Conservation (phyloP, 371 early-diverging fungal genomes). For the Paramicrosporidium saccamoebae region DNA sequence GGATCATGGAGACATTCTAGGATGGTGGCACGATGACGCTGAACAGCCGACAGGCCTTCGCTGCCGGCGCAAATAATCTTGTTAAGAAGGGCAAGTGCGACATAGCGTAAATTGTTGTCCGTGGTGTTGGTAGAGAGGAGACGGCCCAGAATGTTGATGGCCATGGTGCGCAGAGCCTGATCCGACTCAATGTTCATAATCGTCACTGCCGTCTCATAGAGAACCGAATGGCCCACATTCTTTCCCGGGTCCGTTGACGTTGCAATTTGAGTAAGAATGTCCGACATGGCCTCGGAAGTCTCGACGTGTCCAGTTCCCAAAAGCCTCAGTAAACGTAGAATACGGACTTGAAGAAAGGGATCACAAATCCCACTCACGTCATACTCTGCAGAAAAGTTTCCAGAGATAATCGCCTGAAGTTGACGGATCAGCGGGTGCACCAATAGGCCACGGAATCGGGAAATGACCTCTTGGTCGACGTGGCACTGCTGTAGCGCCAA, state of each 20-base stretch:
- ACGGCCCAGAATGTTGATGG: constrained; percentile 79
- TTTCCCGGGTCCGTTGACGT: constrained; percentile 73
- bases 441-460: constrained; percentile 24
- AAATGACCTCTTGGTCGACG: constrained; percentile 20
- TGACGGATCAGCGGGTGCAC: constrained; percentile 59
- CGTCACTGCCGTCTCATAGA: constrained; percentile 81
- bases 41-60: constrained; percentile 76
- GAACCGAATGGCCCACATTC: constrained; percentile 81
- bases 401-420: constrained; percentile 46
- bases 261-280: constrained; percentile 78
- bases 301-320: constrained; percentile 46
- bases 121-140: constrained; percentile 62
- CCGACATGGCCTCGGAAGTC: constrained; percentile 80
- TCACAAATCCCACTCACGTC: constrained; percentile 82
- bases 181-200: constrained; percentile 81
- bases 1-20: constrained; percentile 75
- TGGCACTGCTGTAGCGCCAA: constrained; percentile 62
- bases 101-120: constrained; percentile 93
- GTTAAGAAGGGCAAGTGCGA: constrained; percentile 68
- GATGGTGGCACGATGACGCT: constrained; percentile 78
- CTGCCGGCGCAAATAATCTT: constrained; percentile 55
- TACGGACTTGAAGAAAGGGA: constrained; percentile 81
- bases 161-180: constrained; percentile 56
- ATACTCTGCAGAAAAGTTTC: constrained; percentile 73
- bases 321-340: constrained; percentile 56